Percentiles rank a stretch among this genome's conserved stretches.
phyloP scores from a whole-genome alignment of 2,329 filamentous ascomycete species.

The Clarireedia paspali region DNA sequence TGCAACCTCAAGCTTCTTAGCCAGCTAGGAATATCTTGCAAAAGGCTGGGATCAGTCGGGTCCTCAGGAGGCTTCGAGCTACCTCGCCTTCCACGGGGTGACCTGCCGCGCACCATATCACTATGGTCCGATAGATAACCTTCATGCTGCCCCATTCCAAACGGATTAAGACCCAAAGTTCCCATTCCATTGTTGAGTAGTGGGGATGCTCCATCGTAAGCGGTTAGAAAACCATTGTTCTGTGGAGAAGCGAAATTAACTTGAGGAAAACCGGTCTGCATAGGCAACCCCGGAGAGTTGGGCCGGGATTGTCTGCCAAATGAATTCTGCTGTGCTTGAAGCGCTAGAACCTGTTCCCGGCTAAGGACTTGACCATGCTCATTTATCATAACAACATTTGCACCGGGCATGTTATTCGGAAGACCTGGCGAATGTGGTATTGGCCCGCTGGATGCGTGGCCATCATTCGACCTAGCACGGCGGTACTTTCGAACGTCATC shows the following conservation, averaged over 20 bases:
- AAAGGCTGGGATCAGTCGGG: constrained; percentile 79
- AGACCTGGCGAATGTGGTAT: constrained; percentile 59
- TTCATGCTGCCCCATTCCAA: constrained; percentile 63
- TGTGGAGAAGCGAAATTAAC: constrained; percentile 80
- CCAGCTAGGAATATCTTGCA: constrained; percentile 96
- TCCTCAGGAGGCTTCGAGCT: constrained; percentile 98
- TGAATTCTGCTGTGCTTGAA: constrained; percentile 55
- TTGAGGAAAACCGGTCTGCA: constrained; percentile 60
- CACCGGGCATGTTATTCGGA: constrained; percentile 55
- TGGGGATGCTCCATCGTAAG: constrained; percentile 71
- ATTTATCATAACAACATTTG: constrained; percentile 89
- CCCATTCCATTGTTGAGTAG: constrained; percentile 65
- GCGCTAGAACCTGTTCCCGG: constrained; percentile 73
- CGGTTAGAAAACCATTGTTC: constrained; percentile 87
- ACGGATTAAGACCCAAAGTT: constrained; percentile 62
- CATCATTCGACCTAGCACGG: constrained; percentile 81
- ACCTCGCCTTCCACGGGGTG: constrained; percentile 82
- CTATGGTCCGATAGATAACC: constrained; percentile 92
- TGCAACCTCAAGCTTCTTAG: constrained; percentile 88
- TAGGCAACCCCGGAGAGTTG: constrained; percentile 77
- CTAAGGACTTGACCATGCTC: constrained; percentile 83
- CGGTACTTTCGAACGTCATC: constrained; percentile 97
- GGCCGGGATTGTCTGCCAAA: constrained; percentile 74
- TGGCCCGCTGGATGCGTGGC: constrained; percentile 50
- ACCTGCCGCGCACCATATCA: constrained; percentile 82